phyloP scores from a whole-genome alignment of 2,329 filamentous ascomycete species.

The Fusarium verrucosum region DNA sequence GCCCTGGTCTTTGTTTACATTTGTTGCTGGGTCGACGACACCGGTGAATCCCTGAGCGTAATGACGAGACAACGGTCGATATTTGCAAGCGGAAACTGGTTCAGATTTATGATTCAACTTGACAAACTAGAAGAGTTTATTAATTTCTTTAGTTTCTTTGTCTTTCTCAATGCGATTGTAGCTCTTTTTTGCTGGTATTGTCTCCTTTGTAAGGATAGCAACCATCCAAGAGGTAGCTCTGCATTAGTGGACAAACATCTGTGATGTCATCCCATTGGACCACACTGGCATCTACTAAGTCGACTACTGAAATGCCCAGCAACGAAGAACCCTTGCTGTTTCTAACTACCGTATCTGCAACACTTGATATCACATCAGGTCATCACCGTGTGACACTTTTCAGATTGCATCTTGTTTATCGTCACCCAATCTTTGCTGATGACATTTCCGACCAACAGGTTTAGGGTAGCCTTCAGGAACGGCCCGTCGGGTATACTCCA shows the following conservation, averaged over 20 bases:
- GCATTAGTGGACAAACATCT: neutral
- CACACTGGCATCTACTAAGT: neutral
- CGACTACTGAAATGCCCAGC: slow-evolving; percentile 21
- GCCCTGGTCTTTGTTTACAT: slow-evolving; percentile 48
- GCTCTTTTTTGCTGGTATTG: slow-evolving; percentile 23
- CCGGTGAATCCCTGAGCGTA: slow-evolving; percentile 14
- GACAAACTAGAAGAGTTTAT: neutral
- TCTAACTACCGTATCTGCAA: neutral
- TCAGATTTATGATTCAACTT: neutral
- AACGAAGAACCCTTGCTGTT: slow-evolving; percentile 10
- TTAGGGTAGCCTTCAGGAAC: slow-evolving; percentile 28
- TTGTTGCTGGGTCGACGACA: slow-evolving; percentile 49
- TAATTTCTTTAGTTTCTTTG: neutral
- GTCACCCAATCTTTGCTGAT: neutral
- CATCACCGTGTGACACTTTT: neutral
- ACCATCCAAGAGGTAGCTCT: slow-evolving; percentile 1
- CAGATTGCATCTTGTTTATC: neutral
- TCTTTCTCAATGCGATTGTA: slow-evolving; percentile 2
- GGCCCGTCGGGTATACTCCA: slow-evolving; percentile 7
- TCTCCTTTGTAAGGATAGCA: neutral
- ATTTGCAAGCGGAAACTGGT: slow-evolving; percentile 22
- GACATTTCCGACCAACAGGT: neutral
- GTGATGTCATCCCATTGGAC: slow-evolving; percentile 38
- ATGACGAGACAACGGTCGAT: slow-evolving; percentile 29
- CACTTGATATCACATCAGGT: slow-evolving; percentile 2